Conservation (phyloP, 208 protist genomes). For the Strigomonas oncopelti region DNA sequence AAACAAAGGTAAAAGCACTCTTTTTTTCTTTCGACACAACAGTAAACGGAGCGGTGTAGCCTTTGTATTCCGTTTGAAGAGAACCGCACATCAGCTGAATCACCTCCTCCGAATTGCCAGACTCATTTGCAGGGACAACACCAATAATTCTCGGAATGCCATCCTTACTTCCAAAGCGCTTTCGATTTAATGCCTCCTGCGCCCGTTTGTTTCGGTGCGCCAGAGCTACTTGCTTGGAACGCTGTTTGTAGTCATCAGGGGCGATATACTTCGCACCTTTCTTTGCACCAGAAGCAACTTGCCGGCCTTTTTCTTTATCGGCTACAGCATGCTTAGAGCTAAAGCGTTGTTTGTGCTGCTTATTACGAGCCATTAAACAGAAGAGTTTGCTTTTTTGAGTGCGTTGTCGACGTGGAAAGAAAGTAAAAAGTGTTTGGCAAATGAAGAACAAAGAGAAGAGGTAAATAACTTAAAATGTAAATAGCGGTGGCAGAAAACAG, state of each 20-base stretch:
- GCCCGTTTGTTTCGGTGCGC: constrained; percentile 48
- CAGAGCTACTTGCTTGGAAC: constrained; percentile 38
- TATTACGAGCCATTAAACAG: constrained; percentile 4
- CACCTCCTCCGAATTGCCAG: constrained; percentile 72
- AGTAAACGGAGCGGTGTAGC: constrained; percentile 47
- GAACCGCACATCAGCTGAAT: constrained; percentile 49
- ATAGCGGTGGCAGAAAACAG: not conserved
- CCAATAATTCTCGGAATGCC: constrained; percentile 71
- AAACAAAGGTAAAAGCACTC: constrained; percentile 70
- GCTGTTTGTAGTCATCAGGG: constrained; percentile 47
- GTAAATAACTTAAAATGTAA: not conserved
- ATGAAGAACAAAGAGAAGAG: not conserved
- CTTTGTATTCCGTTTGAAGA: constrained; percentile 35
- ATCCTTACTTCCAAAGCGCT: constrained; percentile 42
- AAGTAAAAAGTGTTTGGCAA: not conserved
- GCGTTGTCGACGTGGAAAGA: not conserved
- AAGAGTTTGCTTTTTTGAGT: no score
- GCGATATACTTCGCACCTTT: constrained; percentile 38
- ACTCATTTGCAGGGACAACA: constrained; percentile 80
- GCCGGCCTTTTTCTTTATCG: constrained; percentile 30
- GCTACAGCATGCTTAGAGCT: constrained; percentile 13
- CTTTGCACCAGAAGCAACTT: constrained; percentile 16
- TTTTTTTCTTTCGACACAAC: constrained; percentile 63
- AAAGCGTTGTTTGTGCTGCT: constrained; percentile 12
- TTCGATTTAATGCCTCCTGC: constrained; percentile 38